Base-by-base conservation (phyloP, 2,329 filamentous ascomycete species). In the Paracamarosporium sp. region DNA sequence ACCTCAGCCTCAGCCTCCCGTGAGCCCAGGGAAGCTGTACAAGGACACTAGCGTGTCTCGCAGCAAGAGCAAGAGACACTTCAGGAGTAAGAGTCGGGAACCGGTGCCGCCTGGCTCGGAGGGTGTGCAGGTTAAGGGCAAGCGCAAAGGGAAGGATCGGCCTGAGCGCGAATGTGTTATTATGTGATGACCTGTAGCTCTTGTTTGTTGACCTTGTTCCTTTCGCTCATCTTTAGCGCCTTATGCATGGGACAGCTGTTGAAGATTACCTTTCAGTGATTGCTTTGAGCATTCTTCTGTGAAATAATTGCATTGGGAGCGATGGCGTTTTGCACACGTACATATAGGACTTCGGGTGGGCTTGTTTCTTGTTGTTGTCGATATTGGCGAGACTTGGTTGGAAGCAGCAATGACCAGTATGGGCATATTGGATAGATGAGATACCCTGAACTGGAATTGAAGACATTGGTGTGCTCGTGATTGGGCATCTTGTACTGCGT, bases 101-200 rank as follows among this genome's bases (percentile, higher is more conserved):
- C 66, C 78, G 35, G 70, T 33, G 20, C 5, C 30, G n/a, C 13
- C 30, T 15, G 30, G 17, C 4, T 54, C 71, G 67, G 70, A 74
- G 9, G 40, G 20, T 53, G 50, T 68, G 25, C 35, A 31, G 4
- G 67, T 65, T n/a, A 76, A 74, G 56, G 60, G 63, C 33, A 64
- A 66, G 51, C 46, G 61, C 13, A 75, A 71, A 50, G 62, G 62
- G 17, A 71, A 70, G 60, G 66, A 61, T 51, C 65, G 73, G 30
- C 78, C 79, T 25, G 79, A 81, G 50, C 63, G 79, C 33, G 79
- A 82, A 57, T 82, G 80, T 61, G 56, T 69, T 50, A 65, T 81
- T 8, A 81, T 81, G 80, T 82, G 62, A 59, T 4, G 28, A 33
- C n/a, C 43, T 36, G 3, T 13, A 13, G 24, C 50, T 48, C 46